phyloP scores from a whole-genome alignment of 768 basidiomycete genomes.

The Podaxis sp. region DNA sequence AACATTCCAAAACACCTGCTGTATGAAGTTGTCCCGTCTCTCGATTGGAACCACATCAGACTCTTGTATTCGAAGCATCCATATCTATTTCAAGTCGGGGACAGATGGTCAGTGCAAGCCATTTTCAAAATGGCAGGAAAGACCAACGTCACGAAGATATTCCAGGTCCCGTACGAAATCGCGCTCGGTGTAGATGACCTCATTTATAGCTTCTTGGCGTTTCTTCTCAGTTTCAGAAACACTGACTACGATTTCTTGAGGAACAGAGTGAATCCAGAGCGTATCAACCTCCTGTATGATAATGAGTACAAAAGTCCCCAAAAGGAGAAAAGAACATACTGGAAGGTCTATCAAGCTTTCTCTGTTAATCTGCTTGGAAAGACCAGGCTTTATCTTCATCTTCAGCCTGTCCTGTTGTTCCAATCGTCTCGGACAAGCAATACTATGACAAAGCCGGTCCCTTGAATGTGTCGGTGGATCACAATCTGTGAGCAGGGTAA shows the following conservation, averaged over 20 bases:
- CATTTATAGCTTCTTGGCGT: conserved; percentile 97
- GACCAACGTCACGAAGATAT: conserved; percentile 87
- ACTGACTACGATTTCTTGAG: conserved; percentile 88
- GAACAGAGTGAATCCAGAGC: conserved; percentile 97
- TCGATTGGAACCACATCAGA: conserved; percentile 72
- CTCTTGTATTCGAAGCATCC: conserved; percentile 86
- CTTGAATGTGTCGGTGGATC: conserved; percentile 97
- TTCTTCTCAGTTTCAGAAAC: conserved; percentile 93
- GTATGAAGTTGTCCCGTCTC: conserved; percentile 80
- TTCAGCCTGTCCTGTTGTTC: conserved; percentile 95
- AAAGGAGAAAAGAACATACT: conserved; percentile 35
- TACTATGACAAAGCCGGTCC: conserved; percentile 95
- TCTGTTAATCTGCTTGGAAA: conserved; percentile 79
- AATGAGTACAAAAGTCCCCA: conserved; percentile 6
- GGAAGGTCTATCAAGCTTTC: conserved; percentile 82
- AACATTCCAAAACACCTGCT: conserved; percentile 98
- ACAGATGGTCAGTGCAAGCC: neutral
- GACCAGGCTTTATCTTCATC: conserved; percentile 89
- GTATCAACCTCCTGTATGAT: conserved; percentile 54
- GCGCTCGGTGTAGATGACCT: conserved; percentile 90
- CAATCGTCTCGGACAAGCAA: conserved; percentile 89
- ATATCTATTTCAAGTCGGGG: conserved; percentile 48
- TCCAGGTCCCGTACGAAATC: conserved; percentile 99
- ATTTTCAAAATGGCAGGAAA: conserved; percentile 4
- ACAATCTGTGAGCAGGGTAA: conserved; percentile 94